Conservation (phyloP, 148 eudicot genomes). For the Cornus florida region DNA sequence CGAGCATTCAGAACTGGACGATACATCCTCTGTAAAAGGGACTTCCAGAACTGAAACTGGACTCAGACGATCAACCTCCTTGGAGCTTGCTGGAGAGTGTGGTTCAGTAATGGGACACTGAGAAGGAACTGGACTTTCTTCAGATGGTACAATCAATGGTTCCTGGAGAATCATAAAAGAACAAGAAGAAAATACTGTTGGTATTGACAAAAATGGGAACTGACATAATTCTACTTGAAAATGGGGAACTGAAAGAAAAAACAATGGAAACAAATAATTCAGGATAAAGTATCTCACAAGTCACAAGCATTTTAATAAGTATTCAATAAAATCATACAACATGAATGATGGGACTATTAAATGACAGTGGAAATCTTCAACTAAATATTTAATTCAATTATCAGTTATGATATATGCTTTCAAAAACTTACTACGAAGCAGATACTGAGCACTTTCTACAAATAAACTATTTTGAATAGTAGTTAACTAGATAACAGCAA, state of each 20-base stretch:
- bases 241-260: background rate
- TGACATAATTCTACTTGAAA: background rate
- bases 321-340: background rate
- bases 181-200: background rate
- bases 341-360: background rate
- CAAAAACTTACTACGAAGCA: background rate
- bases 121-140: slow-evolving; percentile 32
- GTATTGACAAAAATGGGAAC: slow-evolving; percentile 1
- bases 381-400: background rate
- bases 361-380: background rate
- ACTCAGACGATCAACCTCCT: slow-evolving; percentile 81
- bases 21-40: slow-evolving; percentile 61
- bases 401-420: background rate
- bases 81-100: slow-evolving; percentile 58
- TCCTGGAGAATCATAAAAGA: slow-evolving; percentile 37
- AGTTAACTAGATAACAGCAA: background rate
- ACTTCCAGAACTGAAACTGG: slow-evolving; percentile 79
- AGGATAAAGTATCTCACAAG: background rate
- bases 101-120: slow-evolving; percentile 46
- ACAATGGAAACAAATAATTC: background rate
- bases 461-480: background rate
- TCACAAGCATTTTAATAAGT: background rate
- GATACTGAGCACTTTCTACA: background rate
- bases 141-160: slow-evolving; percentile 23
- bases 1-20: slow-evolving; percentile 79